These are phyloP conservation scores for Choanephora cucurbitarum DNA, from an alignment of 371 early-diverging fungal species.

Conservation along the genomic window DNA sequence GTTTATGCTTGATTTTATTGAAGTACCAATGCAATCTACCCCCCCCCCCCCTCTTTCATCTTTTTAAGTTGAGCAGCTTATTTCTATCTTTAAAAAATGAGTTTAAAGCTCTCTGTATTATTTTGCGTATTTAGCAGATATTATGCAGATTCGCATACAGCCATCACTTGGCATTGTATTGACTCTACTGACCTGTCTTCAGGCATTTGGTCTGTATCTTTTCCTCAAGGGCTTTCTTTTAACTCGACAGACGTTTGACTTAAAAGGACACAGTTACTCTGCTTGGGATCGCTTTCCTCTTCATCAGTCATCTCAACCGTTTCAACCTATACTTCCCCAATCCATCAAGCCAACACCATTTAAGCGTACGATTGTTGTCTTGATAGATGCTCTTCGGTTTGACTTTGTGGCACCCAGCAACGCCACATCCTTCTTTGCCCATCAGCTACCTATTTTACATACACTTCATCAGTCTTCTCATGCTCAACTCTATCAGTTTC, in stretches of 20 bases:
- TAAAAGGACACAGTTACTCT: constrained; percentile 38
- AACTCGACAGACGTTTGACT: constrained; percentile 71
- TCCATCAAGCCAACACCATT: constrained; percentile 1
- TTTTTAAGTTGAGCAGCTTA: too few relatives aligned
- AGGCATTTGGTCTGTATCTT: constrained; percentile 59
- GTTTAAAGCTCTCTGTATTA: too few relatives aligned
- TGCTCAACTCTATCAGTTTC: constrained; percentile 76
- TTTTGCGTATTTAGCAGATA: too few relatives aligned
- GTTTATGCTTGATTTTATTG: too few relatives aligned
- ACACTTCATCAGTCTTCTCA: constrained; percentile 60
- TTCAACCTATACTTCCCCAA: not conserved
- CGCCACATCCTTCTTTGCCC: constrained; percentile 60
- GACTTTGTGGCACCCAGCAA: constrained; percentile 58
- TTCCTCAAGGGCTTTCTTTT: constrained; percentile 86
- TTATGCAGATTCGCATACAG: constrained; percentile 9
- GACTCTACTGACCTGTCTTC: constrained; percentile 20
- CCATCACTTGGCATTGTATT: constrained; percentile 18
- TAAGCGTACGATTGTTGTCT: constrained; percentile 62
- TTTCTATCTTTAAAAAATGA: too few relatives aligned
- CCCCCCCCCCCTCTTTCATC: too few relatives aligned
- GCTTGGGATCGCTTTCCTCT: constrained; percentile 47
- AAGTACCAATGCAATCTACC: too few relatives aligned
- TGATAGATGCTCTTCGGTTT: constrained; percentile 92
- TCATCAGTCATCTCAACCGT: not conserved
- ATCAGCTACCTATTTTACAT: constrained; percentile 76